A percentile compares a stretch with the other conserved stretches of the same genome.
phyloP scores from a whole-genome alignment of 2,329 filamentous ascomycete species.

The Ophiocordyceps unilateralis region DNA sequence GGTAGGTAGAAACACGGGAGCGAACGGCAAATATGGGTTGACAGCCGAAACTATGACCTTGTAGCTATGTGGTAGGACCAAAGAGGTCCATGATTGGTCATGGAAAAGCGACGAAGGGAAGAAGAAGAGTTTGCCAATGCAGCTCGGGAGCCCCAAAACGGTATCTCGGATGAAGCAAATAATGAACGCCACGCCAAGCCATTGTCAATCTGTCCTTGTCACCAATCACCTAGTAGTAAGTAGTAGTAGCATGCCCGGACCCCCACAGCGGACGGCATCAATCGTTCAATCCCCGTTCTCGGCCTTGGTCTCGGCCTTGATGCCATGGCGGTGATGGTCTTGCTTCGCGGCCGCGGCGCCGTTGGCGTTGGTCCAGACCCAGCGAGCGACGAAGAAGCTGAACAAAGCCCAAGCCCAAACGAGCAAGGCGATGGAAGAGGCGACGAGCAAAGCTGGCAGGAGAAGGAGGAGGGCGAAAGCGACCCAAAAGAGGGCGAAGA shows the following conservation, averaged over 20 bases:
- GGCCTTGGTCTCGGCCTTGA: neutral
- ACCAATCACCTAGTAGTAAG: too few relatives aligned
- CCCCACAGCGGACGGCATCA: too few relatives aligned
- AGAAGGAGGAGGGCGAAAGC: conserved; percentile 50
- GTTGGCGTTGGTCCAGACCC: conserved; percentile 21
- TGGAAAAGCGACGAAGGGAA: too few relatives aligned
- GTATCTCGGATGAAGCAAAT: neutral
- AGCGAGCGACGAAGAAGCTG: conserved; percentile 33
- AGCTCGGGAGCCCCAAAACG: neutral
- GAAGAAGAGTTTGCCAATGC: neutral
- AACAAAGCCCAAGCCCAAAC: conserved; percentile 52
- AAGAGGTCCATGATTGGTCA: neutral
- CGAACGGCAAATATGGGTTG: neutral
- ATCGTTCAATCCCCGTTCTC: too few relatives aligned
- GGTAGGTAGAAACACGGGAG: neutral
- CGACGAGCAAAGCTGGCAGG: conserved; percentile 50
- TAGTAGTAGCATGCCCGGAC: too few relatives aligned
- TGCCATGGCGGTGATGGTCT: neutral
- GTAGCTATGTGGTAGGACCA: neutral
- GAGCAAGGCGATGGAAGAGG: conserved; percentile 41
- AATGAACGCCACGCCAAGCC: neutral
- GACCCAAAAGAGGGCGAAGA: conserved; percentile 52
- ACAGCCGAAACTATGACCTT: too few relatives aligned
- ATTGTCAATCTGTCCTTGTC: neutral
- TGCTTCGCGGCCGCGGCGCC: conserved; percentile 9